Base-by-base conservation (phyloP, 2,329 filamentous ascomycete genomes). In the Aspergillus brunneoviolaceus region DNA sequence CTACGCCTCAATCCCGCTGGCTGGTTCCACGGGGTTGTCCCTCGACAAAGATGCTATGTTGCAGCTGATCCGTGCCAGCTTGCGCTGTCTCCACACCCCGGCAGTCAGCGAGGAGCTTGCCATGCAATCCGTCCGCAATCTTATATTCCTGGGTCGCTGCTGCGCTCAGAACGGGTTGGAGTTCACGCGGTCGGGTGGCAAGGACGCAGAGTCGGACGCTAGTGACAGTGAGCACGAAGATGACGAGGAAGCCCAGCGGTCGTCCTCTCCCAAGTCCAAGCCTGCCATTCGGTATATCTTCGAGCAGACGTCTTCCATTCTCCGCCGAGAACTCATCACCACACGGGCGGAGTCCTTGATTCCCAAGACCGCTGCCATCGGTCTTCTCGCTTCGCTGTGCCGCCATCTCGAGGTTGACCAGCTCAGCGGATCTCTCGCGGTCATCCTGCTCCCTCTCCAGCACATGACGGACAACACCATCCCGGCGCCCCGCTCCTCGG, bases 381-480 rank as follows among this genome's bases (percentile, higher is more conserved):
- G 88, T 54, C 85, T 96, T 6, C 79, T 96, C 51, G 86, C 89
- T 57, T 86, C 87, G 0, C 83, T 96, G 12, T 84, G 85, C 65
- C 83, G 83, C 55, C 85, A 87, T 48, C 80, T 91, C 2, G 79
- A 87, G 0, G 71, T 78, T 1, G 77, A 83, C 2, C 80, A 85
- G 3, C 81, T 94, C 9, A 73, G 79, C 1, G 82, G 86, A 0
- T 89, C 87, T 1, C 80, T 96, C 19, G 84, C 87, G 64, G 80
- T 81, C 27, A 80, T 90, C 49, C 81, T 91, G 1, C 79, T 86
- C 5, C 88, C 89, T 0, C 83, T 98, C 5, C 88, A 94, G 71
- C 91, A 95, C 72, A 80, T 99, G 42, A 96, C 92, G 0, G 92
- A 97, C 72, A 83, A 89, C 1, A 85, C 85, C 1, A 92, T 94